These are phyloP conservation scores for Colletotrichum sp. DNA, from an alignment of 2,329 filamentous ascomycete genomes.

Conservation along the genomic window DNA sequence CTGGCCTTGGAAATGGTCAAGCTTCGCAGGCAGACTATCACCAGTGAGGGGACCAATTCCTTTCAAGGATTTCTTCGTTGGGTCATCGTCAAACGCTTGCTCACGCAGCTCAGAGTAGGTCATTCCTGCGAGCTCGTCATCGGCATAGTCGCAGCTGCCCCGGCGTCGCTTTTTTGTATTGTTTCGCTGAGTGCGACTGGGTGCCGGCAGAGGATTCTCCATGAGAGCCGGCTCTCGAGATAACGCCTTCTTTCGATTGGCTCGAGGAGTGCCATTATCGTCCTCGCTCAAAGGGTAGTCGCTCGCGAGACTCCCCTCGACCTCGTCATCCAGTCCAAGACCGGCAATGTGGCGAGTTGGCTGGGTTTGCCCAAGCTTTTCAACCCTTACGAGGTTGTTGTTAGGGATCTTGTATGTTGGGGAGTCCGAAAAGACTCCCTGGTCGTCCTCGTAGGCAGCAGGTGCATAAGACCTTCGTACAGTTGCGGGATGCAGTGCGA, in stretches of 20 bases:
- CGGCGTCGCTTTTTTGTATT: constrained; percentile 46
- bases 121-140: constrained; percentile 60
- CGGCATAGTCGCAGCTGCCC: constrained; percentile 60
- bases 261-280: constrained; percentile 20
- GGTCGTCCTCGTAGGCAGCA: constrained; percentile 27
- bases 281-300: constrained; percentile 15
- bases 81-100: constrained; percentile 64
- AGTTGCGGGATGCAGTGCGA: constrained; percentile 44
- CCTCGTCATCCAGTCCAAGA: neutral
- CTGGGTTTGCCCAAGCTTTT: neutral
- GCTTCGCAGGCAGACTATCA: constrained; percentile 50
- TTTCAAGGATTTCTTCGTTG: constrained; percentile 49
- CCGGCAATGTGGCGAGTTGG: neutral
- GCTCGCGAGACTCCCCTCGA: constrained; percentile 13
- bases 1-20: constrained; percentile 54
- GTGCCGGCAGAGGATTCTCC: constrained; percentile 24
- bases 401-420: constrained; percentile 23
- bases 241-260: constrained; percentile 22
- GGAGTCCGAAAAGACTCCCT: constrained; percentile 31
- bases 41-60: constrained; percentile 38
- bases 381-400: neutral
- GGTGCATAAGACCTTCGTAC: constrained; percentile 29
- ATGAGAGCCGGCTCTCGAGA: constrained; percentile 22
- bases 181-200: constrained; percentile 13
- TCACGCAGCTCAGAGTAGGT: constrained; percentile 53